These are phyloP conservation scores for Boletus mariae DNA, from an alignment of 1,284 basidiomycete genomes.

Conservation along the genomic window DNA sequence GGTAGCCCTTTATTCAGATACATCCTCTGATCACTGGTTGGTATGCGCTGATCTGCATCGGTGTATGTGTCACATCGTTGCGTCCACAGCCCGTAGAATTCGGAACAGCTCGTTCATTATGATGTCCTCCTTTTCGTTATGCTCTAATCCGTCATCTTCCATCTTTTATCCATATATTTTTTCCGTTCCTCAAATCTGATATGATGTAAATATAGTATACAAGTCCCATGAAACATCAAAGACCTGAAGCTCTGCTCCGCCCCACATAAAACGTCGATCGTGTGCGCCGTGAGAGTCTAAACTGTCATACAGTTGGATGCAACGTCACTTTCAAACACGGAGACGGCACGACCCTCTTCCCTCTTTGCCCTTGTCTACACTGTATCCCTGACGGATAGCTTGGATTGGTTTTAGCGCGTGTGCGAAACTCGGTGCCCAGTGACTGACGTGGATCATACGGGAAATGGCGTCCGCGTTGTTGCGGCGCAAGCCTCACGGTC, in stretches of 20 bases:
- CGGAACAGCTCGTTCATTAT: no score
- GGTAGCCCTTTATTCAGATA: slow-evolving; percentile 47
- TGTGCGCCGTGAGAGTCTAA: background rate
- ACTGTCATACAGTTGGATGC: background rate
- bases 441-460: background rate
- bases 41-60: no score
- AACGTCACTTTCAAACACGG: background rate
- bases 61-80: no score
- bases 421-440: background rate
- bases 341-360: background rate
- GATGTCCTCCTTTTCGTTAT: no score
- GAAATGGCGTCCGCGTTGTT: background rate
- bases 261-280: background rate
- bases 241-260: background rate
- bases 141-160: no score
- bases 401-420: background rate
- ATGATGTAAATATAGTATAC: no score
- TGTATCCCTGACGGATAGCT: background rate
- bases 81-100: no score
- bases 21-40: slow-evolving; percentile 6
- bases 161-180: no score
- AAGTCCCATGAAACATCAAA: background rate
- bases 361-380: background rate
- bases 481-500: background rate
- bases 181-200: no score